Conservation (phyloP, 305 asterid genomes). For the Stenogyne calaminthoides region DNA sequence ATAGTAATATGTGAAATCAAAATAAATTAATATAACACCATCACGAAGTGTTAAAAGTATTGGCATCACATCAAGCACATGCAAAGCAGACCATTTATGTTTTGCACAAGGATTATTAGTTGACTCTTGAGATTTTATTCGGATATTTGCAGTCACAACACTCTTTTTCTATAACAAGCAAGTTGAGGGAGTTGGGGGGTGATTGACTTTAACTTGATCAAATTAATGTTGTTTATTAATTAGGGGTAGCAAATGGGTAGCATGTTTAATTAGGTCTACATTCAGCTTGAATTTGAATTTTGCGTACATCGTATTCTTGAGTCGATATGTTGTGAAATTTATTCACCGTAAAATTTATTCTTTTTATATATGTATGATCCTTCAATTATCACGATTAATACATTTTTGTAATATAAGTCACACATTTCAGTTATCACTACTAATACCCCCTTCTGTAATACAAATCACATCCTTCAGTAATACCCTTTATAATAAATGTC, state of each 20-base stretch:
- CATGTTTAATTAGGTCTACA: not conserved
- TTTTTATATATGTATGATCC: no score
- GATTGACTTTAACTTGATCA: constrained; percentile 11
- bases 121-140: not conserved
- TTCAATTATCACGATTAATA: no score
- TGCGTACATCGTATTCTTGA: not conserved
- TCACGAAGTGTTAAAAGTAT: not conserved
- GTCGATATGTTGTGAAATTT: no score
- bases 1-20: not conserved
- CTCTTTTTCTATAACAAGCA: not conserved
- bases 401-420: no score
- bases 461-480: no score
- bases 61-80: not conserved
- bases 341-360: no score
- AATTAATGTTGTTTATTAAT: not conserved
- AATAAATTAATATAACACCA: not conserved
- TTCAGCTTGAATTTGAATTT: constrained; percentile 3
- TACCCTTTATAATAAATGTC: no score
- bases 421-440: no score
- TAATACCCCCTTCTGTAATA: no score
- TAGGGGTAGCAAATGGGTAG: not conserved
- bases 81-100: not conserved
- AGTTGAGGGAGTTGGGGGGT: not conserved
- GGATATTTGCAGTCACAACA: not conserved
- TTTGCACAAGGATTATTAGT: not conserved